Evolutionary conservation across 2,329 filamentous ascomycete genomes (phyloP), one percentile per base, ranked within the genome.

Genomic region (Fusarium cyanostomum): DNA sequence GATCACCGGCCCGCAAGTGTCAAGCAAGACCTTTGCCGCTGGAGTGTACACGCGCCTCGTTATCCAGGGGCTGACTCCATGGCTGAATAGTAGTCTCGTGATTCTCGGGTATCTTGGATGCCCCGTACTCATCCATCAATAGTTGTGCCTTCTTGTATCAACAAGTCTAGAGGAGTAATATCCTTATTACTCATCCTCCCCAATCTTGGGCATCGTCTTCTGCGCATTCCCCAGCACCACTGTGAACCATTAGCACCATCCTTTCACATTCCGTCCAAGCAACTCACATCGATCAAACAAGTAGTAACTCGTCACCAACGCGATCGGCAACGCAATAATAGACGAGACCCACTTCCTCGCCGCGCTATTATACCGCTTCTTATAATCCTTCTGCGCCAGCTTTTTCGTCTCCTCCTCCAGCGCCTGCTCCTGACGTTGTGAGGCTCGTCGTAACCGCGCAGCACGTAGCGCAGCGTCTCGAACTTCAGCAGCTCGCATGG

Each of bases 301-400:
- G 48, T 79, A 80, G 60, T 84, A 86, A 18, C 84, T 85, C 24
- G 82, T 84, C 45, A 87, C 83, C 12, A 86, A 59, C 5, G 86
- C 66, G 28, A 87, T 80, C 3, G 84, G 84, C 72, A 85, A 66
- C 21, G 81, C 83, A 52, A 86, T 78, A 64, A 87, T 82, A 8
- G 78, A 59, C 18, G 75, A 73, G 4, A 78, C 73, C 76, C 81
- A 85, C 66, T 78, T 80, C 56, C 81, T 71, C 52, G 79, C 77
- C 27, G 80, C 78, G 33, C 69, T 65, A 51, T 80, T 78, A 68
- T 82, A 84, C 35, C 79, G 76, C 59, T 69, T 68, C 65, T 78
- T 73, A 62, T 80, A 82, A 38, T 79, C 77, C 33, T 75, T 62
- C 38, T 71, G 53, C 28, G 58, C 60, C 41, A 64, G 45, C 50